These are phyloP conservation scores for Exophiala spinifera DNA, from an alignment of 2,329 filamentous ascomycete species.

Conservation along the genomic window DNA sequence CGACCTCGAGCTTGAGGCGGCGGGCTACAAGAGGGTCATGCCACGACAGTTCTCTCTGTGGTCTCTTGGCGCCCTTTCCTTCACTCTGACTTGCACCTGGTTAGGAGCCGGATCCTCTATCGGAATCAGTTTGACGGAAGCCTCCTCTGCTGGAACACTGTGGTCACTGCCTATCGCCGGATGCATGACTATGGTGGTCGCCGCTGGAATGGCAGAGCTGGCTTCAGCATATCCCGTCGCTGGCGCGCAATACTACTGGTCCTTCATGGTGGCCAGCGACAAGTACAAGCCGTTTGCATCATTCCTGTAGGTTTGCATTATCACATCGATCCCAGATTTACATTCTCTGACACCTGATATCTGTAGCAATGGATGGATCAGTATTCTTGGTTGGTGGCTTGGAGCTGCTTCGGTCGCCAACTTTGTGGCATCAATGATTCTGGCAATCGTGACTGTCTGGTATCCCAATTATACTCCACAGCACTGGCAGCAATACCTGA, in stretches of 20 bases:
- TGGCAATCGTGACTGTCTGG: constrained; percentile 6
- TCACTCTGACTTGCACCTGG: constrained; percentile 7
- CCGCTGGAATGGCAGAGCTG: constrained; percentile 12
- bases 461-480: constrained; percentile 3
- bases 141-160: constrained; percentile 4
- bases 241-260: constrained; percentile 16
- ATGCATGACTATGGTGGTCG: constrained; percentile 5
- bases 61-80: constrained; percentile 6
- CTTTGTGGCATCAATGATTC: constrained; percentile 11
- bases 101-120: constrained; percentile 3
- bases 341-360: not conserved
- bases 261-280: constrained; percentile 3
- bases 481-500: constrained; percentile 12
- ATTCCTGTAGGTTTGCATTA: not conserved
- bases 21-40: constrained; percentile 6
- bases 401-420: constrained; percentile 8
- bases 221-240: constrained; percentile 4
- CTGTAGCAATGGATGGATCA: constrained; percentile 4
- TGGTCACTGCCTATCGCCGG: constrained; percentile 9
- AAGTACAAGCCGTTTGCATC: constrained; percentile 8
- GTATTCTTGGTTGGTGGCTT: constrained; percentile 10
- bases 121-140: constrained; percentile 6
- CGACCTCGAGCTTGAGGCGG: constrained; percentile 7
- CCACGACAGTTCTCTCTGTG: constrained; percentile 4
- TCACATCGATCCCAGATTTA: not conserved